Base-by-base conservation (phyloP, 1,139 yeast species). In the Yamadazyma aaseri region DNA sequence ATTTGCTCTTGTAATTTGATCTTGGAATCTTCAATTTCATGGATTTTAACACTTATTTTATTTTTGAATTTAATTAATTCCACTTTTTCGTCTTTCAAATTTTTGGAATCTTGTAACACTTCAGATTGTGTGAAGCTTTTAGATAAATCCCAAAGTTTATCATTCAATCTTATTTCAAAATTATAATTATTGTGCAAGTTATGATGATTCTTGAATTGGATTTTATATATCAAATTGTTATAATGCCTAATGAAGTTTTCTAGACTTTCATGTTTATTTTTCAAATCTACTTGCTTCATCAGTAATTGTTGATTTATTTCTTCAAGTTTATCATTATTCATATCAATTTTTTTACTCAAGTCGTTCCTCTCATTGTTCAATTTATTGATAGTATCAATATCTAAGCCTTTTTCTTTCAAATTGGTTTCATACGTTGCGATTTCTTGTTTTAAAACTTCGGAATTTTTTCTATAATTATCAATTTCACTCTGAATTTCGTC, bases 321-420 rank as follows among this genome's bases (percentile, higher is more conserved):
- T 36, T 69, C 75, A 10, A 75, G 55, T 39, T 67, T 69, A 22
- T 60, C 55, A 27, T 67, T 68, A 3, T 73, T 65, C 2, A 60
- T 45, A 39, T 83, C 87, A 27, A 82, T 65, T n/a, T 73, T 62
- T 43, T 71, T 71, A 3, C 79, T 68, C 12, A 83, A 59, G 35
- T 71, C 70, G 33, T 78, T 83, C 35, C 86, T 64, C 46, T 82
- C 89, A 24, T 64, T 59, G 46, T 76, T 78, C 59, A 84, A 66
- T 40, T 68, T 57, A 46, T 84, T 86, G 33, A 85, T 78, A 34
- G 79, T 82, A 9, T 66, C 65, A 3, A 84, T 71, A 5, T 83
- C 73, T 36, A 79, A 63, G 1, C 89, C 86, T 39, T 74, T 79
- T 6, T 55, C 61, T 11, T 63, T 56, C 13, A 87, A 67, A 31